Evolutionary conservation across 192 early-diverging fungal species (phyloP), one percentile per base, ranked within the genome.

Genomic region (Coemansia sp.): DNA sequence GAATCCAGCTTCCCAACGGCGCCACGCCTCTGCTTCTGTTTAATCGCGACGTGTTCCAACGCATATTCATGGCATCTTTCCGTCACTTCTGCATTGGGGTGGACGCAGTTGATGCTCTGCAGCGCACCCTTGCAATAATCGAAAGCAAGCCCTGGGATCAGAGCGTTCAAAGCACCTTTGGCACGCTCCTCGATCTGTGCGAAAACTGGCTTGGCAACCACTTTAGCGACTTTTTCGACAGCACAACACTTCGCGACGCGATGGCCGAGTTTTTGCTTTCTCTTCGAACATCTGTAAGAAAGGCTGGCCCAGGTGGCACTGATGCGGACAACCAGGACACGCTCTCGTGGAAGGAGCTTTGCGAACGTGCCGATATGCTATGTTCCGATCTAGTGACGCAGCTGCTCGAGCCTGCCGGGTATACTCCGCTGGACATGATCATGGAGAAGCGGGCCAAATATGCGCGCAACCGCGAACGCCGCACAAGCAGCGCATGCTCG

Each of bases 221-320:
- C 67, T 84, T 86, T 69, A 71, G 77, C 49, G 91, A 92, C 64
- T 89, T 92, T 60, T 56, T 88, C 34, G 88, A 92, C 62, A 83
- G 87, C 58, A 55, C 84, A 15, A 68, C 69, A n/a, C 66, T 88
- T 57, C 84, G 84, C 56, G 80, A 84, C 39, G 65, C 80, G 2
- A 70, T 84, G 71, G 72, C 82, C 4, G 77, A 75, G 62, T 84
- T 83, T 56, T 53, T 85, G 46, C 55, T 67, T 0, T 56, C 63
- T 33, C 67, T 77, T 21, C 60, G 33, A 18, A 26, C 30, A 9
- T 39, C 67, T 4, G 43, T 76, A 16, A 61, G 66, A 2, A 24
- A n/a, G 35, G 53, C 63, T 44, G 67, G 59, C 16, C 53, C 45
- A 24, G 46, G 26, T 18, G 34, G 33, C 20, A 30, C 45, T 55